Evolutionary conservation across 2,329 filamentous ascomycete species (phyloP).

Genomic region (Pseudogymnoascus verrucosus): DNA sequence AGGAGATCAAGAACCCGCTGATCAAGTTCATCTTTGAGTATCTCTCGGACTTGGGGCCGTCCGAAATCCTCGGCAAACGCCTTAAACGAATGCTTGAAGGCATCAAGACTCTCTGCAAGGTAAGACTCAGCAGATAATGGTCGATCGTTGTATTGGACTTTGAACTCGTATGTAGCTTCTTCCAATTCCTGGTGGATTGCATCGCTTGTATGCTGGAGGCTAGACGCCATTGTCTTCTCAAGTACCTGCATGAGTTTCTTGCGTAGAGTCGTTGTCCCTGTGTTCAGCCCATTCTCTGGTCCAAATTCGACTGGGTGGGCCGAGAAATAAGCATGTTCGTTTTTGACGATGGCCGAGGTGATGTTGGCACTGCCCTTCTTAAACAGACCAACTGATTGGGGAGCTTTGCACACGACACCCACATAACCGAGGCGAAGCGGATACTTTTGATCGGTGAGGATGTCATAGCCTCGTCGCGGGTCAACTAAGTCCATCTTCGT

Average conservation of each 20-base stretch:
- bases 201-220: conserved; percentile 79
- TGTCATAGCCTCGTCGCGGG: conserved; percentile 63
- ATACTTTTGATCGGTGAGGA: conserved; percentile 85
- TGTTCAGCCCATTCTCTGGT: conserved; percentile 59
- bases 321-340: conserved; percentile 81
- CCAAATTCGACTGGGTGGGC: conserved; percentile 77
- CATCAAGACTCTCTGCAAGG: conserved; percentile 86
- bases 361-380: conserved; percentile 76
- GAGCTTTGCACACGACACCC: conserved; percentile 80
- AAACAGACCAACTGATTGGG: conserved; percentile 59
- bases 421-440: conserved; percentile 93
- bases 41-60: conserved; percentile 75
- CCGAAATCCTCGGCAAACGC: conserved; percentile 87
- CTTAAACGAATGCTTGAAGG: conserved; percentile 97
- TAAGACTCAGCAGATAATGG: conserved; percentile 94
- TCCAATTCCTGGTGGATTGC: conserved; percentile 92
- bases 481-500: conserved; percentile 99
- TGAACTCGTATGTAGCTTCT: conserved; percentile 96
- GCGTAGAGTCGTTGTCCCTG: conserved; percentile 78
- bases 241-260: conserved; percentile 97
- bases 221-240: conserved; percentile 94
- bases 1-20: conserved; percentile 90
- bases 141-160: conserved; percentile 97
- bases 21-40: conserved; percentile 87
- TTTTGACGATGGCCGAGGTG: conserved; percentile 71